Conservation (phyloP, 1,139 yeast genomes). For the Arxiozyma bovina region DNA sequence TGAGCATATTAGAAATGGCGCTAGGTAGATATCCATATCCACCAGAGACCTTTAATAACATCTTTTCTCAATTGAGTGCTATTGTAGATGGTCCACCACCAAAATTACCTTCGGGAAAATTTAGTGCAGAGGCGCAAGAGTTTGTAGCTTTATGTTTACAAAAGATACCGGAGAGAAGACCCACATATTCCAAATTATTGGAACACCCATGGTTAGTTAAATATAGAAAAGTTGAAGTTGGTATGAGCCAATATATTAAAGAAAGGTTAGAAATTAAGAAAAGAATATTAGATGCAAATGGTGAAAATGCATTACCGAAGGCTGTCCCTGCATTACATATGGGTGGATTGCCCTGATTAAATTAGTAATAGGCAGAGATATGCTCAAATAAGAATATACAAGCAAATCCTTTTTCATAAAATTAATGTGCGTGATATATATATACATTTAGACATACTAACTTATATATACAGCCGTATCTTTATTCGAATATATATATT, state of each 20-base stretch:
- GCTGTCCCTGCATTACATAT: constrained; percentile 31
- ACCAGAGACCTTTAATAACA: constrained; percentile 81
- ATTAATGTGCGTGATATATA: background rate
- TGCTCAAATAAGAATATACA: background rate
- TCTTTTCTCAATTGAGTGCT: constrained; percentile 87
- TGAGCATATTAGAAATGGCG: constrained; percentile 81
- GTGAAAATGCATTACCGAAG: constrained; percentile 23
- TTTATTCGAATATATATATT: too few relatives aligned
- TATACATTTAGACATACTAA: too few relatives aligned
- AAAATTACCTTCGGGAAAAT: constrained; percentile 46
- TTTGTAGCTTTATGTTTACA: constrained; percentile 75
- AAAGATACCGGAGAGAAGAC: constrained; percentile 73
- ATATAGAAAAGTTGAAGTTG: constrained; percentile 36
- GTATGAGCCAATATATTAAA: constrained; percentile 32
- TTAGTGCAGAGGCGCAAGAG: constrained; percentile 66
- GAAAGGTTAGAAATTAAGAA: constrained; percentile 29
- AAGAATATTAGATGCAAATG: constrained; percentile 22
- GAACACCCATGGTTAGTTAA: constrained; percentile 75
- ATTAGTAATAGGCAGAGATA: background rate
- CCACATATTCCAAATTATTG: constrained; percentile 67
- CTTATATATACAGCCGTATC: background rate
- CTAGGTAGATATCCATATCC: constrained; percentile 92
- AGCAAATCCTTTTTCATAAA: too few relatives aligned
- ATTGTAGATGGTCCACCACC: constrained; percentile 97
- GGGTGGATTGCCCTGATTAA: constrained; percentile 23